Evolutionary conservation across 495 filamentous ascomycete genomes (phyloP).

Genomic region (Aspergillus sclerotioniger): DNA sequence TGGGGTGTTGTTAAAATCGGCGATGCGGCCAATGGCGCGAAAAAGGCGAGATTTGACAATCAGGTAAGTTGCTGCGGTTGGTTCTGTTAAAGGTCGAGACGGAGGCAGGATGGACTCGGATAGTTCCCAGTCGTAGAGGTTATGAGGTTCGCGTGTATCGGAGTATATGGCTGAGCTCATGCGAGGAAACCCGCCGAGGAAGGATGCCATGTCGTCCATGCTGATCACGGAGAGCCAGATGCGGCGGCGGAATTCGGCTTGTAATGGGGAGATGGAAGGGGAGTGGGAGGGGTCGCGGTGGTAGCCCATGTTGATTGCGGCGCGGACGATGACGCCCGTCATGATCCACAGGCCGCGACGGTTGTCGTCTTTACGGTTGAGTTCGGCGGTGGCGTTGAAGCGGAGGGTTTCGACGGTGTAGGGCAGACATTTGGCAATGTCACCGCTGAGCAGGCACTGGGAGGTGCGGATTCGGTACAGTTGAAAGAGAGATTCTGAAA

Average conservation of each 20-base stretch:
- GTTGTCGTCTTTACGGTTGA: constrained; percentile 33
- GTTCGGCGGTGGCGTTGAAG: constrained; percentile 39
- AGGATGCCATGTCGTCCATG: constrained; percentile 48
- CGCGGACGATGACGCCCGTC: constrained; percentile 32
- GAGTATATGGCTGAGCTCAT: constrained; percentile 27
- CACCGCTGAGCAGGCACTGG: constrained; percentile 39
- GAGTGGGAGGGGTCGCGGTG: constrained; percentile 49
- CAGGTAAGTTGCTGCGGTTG: constrained; percentile 13
- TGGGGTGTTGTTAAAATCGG: constrained; percentile 5
- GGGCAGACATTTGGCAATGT: constrained; percentile 41
- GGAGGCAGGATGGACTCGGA: constrained; percentile 25
- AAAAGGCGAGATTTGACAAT: constrained; percentile 15
- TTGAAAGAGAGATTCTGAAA: constrained; percentile 11
- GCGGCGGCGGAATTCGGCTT: constrained; percentile 56
- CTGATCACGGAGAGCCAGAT: constrained; percentile 51
- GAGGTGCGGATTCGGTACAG: constrained; percentile 31
- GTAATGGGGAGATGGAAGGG: constrained; percentile 45
- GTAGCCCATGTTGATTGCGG: constrained; percentile 48
- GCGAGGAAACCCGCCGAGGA: constrained; percentile 39
- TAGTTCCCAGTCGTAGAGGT: constrained; percentile 35
- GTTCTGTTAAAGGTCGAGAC: constrained; percentile 20
- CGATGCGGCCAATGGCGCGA: constrained; percentile 5
- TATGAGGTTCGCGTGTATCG: constrained; percentile 41
- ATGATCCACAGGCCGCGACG: constrained; percentile 42
- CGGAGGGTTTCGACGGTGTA: constrained; percentile 44